Base-by-base conservation (phyloP, 768 basidiomycete species). In the Porphyrellus cyaneotinctus region DNA sequence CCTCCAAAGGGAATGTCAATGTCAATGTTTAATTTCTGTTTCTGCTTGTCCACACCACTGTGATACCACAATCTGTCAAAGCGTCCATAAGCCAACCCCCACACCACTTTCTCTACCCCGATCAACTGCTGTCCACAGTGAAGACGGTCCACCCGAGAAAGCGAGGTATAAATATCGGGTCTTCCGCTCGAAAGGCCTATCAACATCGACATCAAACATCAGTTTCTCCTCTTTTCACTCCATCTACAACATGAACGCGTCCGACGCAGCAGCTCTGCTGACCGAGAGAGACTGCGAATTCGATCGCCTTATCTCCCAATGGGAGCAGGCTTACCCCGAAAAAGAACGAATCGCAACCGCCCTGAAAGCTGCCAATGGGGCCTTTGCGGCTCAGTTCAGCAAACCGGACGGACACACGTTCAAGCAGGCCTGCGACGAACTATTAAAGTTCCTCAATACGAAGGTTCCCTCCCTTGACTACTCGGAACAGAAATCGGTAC, bases 361-460 rank as follows among this genome's bases (percentile, higher is more conserved):
- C 13, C 47, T 65, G 42, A 35, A n/a, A 12, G 51, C 56, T 18
- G 58, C 58, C 36, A 58, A 42, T 5, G 47, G 38, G 15, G 58
- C 54, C 3, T 58, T 65, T 37, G 43, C 55, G 24, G 39, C 51
- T 2, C 65, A 65, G n/a, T 41, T 36, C 17, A 54, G 36, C 15
- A 4, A 43, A 15, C 63, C 65, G 0, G 45, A 65, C 37, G 56
- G 46, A 20, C 31, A 36, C 15, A 52, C 18, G 17, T 62, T 26
- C 30, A 31, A 12, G 15, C 47, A 47, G 11, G 24, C 52, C 6
- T 65, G 64, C 30, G 44, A 53, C 8, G 43, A 31, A 6, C 49
- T 65, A 33, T 2, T 6, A 13, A 18, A 14, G 14, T 61, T 67
- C 24, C 33, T 67, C 37, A 17, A 39, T 23, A 23, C 28, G 4